Evolutionary conservation across 345 rosid genomes (phyloP), one percentile per base, ranked within the genome.

Genomic region (Cardamine resedifolia): DNA sequence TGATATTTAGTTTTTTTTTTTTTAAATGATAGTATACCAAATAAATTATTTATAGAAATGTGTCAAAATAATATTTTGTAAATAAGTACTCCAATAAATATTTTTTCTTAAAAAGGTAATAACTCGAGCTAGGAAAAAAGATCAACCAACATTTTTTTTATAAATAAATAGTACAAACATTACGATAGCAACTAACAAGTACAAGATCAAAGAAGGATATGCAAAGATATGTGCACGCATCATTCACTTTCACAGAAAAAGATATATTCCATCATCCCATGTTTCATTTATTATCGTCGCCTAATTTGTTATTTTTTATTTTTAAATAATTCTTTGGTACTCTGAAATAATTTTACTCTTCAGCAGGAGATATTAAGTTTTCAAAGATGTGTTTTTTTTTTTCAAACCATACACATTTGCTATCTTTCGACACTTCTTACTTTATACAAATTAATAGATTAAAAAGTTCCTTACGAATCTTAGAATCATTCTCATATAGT

Each of bases 201-300:
- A 58, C 45, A 34, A 19, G 43, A 34, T 58, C 39, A 6, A 34
- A 58, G 24, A 8, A 58, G 10, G 19, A 31, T 16, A 56, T 58
- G 34, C 26, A 57, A 31, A 57, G 20, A 31, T 15, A 61, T 61
- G 21, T 23, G 66, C 51, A 59, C 48, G 50, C 66, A 62, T 61
- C 51, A n/a, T 62, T 61, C 51, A 62, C 51, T 62, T 62, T 61
- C 36, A 61, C 66, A n/a, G 51, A 62, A 43, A 59, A 16, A 43
- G 34, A 62, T 62, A 41, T 16, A 41, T 26, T 41, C 66, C 52
- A 44, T 62, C 52, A 62, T 62, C 52, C 38, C 67, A 44, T 62
- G 66, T 62, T 62, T 43, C 38, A n/a, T 30, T 56, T 62, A 62
- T 62, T 43, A 16, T 10, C 10, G 10, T 41, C 36, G 8, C 24